Evolutionary conservation across 805 yeast species (phyloP).

Genomic region (Debaryomyces prosopidis): DNA sequence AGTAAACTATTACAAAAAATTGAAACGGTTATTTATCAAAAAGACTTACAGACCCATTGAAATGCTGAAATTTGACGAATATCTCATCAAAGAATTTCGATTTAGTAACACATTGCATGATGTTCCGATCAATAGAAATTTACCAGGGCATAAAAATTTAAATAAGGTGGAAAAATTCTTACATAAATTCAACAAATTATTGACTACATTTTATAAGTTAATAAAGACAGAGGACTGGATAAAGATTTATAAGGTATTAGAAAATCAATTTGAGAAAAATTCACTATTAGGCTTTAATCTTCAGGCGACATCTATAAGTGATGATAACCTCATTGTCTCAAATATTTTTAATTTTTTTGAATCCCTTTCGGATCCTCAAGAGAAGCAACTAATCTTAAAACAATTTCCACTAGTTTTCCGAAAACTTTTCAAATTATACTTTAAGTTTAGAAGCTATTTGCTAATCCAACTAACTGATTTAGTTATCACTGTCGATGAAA

Average conservation of each 20-base stretch:
- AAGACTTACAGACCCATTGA: conserved; percentile 66
- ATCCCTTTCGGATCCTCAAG: conserved; percentile 51
- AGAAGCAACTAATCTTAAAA: conserved; percentile 32
- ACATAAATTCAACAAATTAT: conserved; percentile 60
- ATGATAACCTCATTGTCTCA: conserved; percentile 59
- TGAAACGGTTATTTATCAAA: conserved; percentile 69
- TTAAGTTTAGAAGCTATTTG: conserved; percentile 64
- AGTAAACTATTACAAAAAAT: conserved; percentile 56
- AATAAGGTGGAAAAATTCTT: conserved; percentile 61
- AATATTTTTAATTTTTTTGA: conserved; percentile 74
- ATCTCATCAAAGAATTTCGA: conserved; percentile 40
- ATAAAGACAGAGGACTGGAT: conserved; percentile 77
- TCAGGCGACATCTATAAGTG: conserved; percentile 40
- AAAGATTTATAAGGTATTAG: conserved; percentile 69
- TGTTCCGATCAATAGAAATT: conserved; percentile 47
- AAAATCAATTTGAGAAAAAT: conserved; percentile 60
- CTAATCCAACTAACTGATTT: conserved; percentile 64
- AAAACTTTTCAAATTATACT: conserved; percentile 65
- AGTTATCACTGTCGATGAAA: conserved; percentile 52
- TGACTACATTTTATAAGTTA: conserved; percentile 55
- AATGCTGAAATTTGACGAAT: conserved; percentile 37
- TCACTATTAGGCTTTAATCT: conserved; percentile 58
- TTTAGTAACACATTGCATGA: conserved; percentile 43
- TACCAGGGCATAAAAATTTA: conserved; percentile 45
- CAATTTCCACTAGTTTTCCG: conserved; percentile 71